Evolutionary conservation across 805 yeast species (phyloP), one percentile per base, ranked within the genome.

Genomic region (Saturnispora ahearnii): DNA sequence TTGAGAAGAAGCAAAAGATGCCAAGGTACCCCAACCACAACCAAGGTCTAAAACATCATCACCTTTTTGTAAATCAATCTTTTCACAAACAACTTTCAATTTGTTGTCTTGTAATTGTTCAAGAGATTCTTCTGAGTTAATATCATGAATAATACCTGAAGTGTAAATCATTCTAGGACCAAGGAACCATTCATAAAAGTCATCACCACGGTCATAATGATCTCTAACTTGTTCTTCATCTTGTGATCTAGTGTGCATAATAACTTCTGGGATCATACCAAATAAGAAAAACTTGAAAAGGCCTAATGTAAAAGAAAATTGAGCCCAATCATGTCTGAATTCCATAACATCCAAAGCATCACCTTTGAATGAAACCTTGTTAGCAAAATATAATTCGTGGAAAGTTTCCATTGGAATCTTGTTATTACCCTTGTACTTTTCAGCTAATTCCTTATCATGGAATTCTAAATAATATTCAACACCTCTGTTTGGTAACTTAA

Each of bases 211-310:
- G 73, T 89, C 96, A 67, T 88, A 88, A 71, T 88, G 96, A 62
- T 85, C 96, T 69, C 96, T 81, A 51, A 88, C 96, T 70, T 88
- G 96, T 70, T 88, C 96, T 72, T 88, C 96, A 66, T 89, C 96
- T 73, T 88, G 96, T 21, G 95, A 84, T 65, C 87, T 81, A 56
- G 95, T 82, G 73, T 88, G 96, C 81, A 88, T 66, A 60, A 88
- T 84, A 51, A 88, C 95, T 71, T 88, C 96, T 42, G 96, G 96
- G 56, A 88, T 84, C 85, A 88, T 79, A 44, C 93, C 95, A 46
- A 87, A 76, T 57, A 88, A 68, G 72, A 88, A 89, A 71, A 74
- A 89, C 65, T 76, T 82, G 79, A 81, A 88, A 53, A 88, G 74
- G 31, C 86, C 72, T 53, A 78, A 60, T 41, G 96, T 88, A 73